A percentile compares a stretch with the other conserved stretches of the same genome.
Evolutionary conservation across 148 eudicot genomes (phyloP).

Genomic region (Rhododendron griersonianum): DNA sequence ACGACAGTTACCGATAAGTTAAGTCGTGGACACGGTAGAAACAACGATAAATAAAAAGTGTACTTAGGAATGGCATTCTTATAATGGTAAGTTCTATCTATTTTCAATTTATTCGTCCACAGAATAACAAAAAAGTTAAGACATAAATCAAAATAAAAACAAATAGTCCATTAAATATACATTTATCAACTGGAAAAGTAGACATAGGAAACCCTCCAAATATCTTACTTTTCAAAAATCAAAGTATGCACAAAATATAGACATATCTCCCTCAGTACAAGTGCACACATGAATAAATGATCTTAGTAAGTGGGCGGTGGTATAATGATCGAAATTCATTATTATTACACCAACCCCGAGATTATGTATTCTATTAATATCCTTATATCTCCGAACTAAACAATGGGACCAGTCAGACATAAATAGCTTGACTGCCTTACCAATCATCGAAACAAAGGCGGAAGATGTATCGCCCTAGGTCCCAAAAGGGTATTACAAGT

Average conservation of each 20-base stretch:
- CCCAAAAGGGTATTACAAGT: not conserved
- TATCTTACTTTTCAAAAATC: not conserved
- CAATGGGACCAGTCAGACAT: not conserved
- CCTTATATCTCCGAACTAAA: not conserved
- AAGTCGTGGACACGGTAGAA: not conserved
- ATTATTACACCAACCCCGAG: not conserved
- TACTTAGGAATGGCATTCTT: not conserved
- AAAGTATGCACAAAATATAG: not conserved
- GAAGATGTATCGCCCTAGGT: not conserved
- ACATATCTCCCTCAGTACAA: not conserved
- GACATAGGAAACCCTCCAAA: not conserved
- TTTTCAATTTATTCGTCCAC: not conserved
- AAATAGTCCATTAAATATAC: not conserved
- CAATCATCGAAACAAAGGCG: not conserved
- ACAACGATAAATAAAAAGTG: not conserved
- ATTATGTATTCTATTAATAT: not conserved
- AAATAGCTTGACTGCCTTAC: not conserved
- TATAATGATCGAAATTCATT: not conserved
- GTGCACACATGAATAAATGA: not conserved
- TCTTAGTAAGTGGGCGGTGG: not conserved
- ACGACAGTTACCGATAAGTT: not conserved
- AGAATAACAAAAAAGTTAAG: not conserved
- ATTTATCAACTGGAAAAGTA: not conserved
- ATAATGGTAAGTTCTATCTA: not conserved
- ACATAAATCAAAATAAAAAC: not conserved